Evolutionary conservation across 345 rosid genomes (phyloP).

Genomic region (Ceriops tagal): DNA sequence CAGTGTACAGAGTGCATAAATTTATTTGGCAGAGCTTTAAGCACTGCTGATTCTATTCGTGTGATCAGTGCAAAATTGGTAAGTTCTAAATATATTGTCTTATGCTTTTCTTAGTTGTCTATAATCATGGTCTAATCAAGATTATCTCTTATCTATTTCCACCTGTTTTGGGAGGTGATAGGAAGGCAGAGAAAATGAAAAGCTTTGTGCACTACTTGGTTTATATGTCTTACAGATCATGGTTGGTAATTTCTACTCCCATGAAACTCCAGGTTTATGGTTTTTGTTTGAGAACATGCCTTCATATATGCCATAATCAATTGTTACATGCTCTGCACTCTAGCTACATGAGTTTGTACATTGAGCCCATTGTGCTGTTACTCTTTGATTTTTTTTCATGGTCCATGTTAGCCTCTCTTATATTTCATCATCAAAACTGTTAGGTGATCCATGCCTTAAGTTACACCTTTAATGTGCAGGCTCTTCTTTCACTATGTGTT

Average conservation of each 20-base stretch:
- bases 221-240: conserved; percentile 62
- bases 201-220: conserved; percentile 66
- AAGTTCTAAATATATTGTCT: conserved; percentile 13
- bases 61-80: conserved; percentile 60
- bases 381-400: not conserved
- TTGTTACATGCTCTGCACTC: not conserved
- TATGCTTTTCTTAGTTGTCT: conserved; percentile 10
- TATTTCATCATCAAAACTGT: not conserved
- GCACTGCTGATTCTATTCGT: conserved; percentile 54
- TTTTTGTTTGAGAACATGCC: conserved; percentile 2
- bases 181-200: conserved; percentile 50
- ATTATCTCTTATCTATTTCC: conserved; percentile 2
- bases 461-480: conserved; percentile 45
- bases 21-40: conserved; percentile 56
- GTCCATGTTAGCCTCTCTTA: not conserved
- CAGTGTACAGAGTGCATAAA: conserved; percentile 33
- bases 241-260: conserved; percentile 46
- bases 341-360: not conserved
- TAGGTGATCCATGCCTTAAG: conserved; percentile 12
- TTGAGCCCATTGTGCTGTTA: not conserved
- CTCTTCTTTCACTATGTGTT: conserved; percentile 54
- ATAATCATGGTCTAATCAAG: not conserved
- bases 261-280: not conserved
- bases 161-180: conserved; percentile 26
- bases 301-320: not conserved